Evolutionary conservation across 2,329 filamentous ascomycete species (phyloP).

Genomic region (Calonectria pseudoreteaudii): DNA sequence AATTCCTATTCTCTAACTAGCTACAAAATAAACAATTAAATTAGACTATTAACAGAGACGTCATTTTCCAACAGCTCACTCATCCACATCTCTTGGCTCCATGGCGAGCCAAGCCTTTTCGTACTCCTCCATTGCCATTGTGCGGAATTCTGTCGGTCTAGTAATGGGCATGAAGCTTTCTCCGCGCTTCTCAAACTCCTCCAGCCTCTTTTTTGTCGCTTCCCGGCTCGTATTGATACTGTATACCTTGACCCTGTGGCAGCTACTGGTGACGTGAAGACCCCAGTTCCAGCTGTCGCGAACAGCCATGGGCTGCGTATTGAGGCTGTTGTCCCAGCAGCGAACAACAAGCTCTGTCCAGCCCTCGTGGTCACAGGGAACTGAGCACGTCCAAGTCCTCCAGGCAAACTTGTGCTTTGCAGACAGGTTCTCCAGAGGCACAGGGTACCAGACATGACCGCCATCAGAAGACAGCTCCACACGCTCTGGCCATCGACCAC

Average conservation of each 20-base stretch:
- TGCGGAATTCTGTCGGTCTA: not conserved
- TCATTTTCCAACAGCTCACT: not conserved
- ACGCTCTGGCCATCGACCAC: conserved; percentile 69
- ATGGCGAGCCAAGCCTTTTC: not conserved
- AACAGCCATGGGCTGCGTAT: conserved; percentile 69
- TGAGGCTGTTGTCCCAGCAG: conserved; percentile 72
- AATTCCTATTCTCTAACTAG: not conserved
- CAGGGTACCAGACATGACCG: conserved; percentile 73
- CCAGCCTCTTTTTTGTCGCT: conserved; percentile 61
- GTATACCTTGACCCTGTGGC: conserved; percentile 71
- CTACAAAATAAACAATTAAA: not conserved
- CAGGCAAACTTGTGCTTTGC: conserved; percentile 73
- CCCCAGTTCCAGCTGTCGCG: conserved; percentile 74
- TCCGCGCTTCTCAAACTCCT: conserved; percentile 61
- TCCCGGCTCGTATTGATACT: conserved; percentile 68
- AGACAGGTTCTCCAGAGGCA: conserved; percentile 69
- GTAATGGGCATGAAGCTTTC: conserved; percentile 7
- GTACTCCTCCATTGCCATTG: not conserved
- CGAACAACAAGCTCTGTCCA: conserved; percentile 70
- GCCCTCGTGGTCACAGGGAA: conserved; percentile 72
- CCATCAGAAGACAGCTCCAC: conserved; percentile 75
- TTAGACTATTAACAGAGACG: not conserved
- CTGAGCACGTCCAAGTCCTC: conserved; percentile 72
- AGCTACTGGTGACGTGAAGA: conserved; percentile 72
- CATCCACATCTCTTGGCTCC: conserved; percentile 2